Conservation (phyloP, 2,329 filamentous ascomycete species). For the Neonectria sp. region DNA sequence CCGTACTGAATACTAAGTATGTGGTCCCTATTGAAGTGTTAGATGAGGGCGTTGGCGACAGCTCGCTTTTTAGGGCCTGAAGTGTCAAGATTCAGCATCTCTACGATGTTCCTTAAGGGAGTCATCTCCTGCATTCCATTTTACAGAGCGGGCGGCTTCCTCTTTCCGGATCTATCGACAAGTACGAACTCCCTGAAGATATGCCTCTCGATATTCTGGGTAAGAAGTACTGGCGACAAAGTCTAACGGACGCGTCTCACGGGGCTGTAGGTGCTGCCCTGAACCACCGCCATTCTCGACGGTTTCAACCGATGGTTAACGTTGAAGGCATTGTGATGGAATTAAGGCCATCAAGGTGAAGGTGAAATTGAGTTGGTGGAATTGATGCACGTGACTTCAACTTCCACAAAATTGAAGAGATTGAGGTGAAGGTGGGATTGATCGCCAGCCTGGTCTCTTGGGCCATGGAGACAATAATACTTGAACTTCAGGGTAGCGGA, state of each 20-base stretch:
- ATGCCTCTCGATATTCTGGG: conserved; percentile 24
- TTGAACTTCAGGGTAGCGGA: no score
- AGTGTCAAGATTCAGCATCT: conserved; percentile 22
- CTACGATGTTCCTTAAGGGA: conserved; percentile 19
- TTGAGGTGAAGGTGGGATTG: no score
- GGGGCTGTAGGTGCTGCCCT: background rate
- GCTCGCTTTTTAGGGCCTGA: conserved; percentile 18
- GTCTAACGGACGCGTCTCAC: conserved; percentile 1
- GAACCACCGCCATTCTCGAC: conserved; percentile 7
- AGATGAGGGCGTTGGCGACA: conserved; percentile 18
- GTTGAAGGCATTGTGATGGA: conserved; percentile 1
- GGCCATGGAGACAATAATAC: no score
- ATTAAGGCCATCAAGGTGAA: background rate
- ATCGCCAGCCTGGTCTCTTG: no score
- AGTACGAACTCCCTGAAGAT: conserved; percentile 9
- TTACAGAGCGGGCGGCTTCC: conserved; percentile 1
- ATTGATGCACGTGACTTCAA: no score
- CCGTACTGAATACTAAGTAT: no score
- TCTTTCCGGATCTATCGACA: conserved; percentile 5
- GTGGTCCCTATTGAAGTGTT: background rate
- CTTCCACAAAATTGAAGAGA: no score
- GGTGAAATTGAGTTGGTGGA: no score
- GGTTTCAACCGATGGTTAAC: background rate
- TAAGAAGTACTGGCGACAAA: background rate
- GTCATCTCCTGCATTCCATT: conserved; percentile 10